Evolutionary conservation across 2,329 filamentous ascomycete species (phyloP).

Genomic region (Alternaria postmessia): DNA sequence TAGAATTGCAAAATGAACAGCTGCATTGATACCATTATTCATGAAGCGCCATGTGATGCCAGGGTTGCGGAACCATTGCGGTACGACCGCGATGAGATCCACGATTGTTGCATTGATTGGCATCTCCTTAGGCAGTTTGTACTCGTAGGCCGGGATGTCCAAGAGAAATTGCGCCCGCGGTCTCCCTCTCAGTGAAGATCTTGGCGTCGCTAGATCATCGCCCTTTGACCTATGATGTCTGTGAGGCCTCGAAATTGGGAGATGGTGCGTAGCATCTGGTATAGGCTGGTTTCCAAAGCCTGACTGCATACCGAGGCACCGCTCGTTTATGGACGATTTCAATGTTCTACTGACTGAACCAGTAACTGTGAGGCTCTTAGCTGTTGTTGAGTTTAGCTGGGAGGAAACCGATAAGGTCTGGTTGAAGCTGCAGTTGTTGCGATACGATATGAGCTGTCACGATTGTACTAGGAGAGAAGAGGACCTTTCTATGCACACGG

Average conservation of each 20-base stretch:
- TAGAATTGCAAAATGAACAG: slow-evolving; percentile 26
- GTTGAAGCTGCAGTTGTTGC: not conserved
- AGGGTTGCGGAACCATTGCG: slow-evolving; percentile 27
- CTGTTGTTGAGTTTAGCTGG: not conserved
- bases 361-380: not conserved
- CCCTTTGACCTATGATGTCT: not conserved
- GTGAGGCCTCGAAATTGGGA: not conserved
- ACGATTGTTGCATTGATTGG: slow-evolving; percentile 27
- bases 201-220: not conserved
- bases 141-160: slow-evolving; percentile 19
- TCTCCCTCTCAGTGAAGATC: not conserved
- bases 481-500: not conserved
- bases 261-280: not conserved
- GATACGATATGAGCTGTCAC: not conserved
- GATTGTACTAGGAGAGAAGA: not conserved
- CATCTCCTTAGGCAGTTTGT: slow-evolving; percentile 3
- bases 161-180: slow-evolving; percentile 7
- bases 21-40: slow-evolving; percentile 24
- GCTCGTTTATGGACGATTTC: not conserved
- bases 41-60: slow-evolving; percentile 19
- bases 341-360: not conserved
- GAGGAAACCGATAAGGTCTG: not conserved
- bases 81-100: slow-evolving; percentile 27
- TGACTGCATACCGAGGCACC: not conserved
- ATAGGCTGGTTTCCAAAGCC: not conserved